Conservation (phyloP, 2,329 filamentous ascomycete genomes). For the Celoporthe dispersa region DNA sequence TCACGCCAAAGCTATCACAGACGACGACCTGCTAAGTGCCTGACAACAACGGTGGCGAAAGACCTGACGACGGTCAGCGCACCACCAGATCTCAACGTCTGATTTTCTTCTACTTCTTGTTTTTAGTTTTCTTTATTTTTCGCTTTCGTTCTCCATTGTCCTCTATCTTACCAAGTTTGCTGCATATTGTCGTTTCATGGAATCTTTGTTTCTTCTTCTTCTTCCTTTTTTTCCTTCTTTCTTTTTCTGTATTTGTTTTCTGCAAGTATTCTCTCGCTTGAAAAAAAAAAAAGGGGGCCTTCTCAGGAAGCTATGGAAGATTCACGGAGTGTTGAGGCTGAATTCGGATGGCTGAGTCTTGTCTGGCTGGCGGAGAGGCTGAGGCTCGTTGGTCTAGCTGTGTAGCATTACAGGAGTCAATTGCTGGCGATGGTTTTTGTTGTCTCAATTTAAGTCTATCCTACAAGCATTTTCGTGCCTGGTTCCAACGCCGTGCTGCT, state of each 20-base stretch:
- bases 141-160: not conserved
- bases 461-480: not conserved
- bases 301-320: slow-evolving; percentile 1
- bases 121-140: not conserved
- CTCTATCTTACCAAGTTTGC: slow-evolving; percentile 13
- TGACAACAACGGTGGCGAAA: slow-evolving; percentile 2
- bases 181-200: not conserved
- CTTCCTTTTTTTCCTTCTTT: not conserved
- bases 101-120: slow-evolving; percentile 5
- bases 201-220: not conserved
- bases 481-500: not conserved
- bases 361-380: not conserved
- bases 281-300: not conserved
- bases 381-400: not conserved
- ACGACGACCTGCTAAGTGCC: slow-evolving; percentile 24
- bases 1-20: slow-evolving; percentile 14
- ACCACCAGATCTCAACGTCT: slow-evolving; percentile 18
- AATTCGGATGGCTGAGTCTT: not conserved
- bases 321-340: not conserved
- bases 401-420: slow-evolving; percentile 2
- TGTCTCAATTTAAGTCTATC: not conserved
- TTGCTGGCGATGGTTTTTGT: not conserved
- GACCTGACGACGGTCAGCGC: slow-evolving; percentile 21
- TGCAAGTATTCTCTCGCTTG: not conserved
- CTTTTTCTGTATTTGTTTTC: not conserved